A percentile compares a stretch with the other conserved stretches of the same genome.
phyloP scores from a whole-genome alignment of 495 filamentous ascomycete species.

The Oidiodendron maius region DNA sequence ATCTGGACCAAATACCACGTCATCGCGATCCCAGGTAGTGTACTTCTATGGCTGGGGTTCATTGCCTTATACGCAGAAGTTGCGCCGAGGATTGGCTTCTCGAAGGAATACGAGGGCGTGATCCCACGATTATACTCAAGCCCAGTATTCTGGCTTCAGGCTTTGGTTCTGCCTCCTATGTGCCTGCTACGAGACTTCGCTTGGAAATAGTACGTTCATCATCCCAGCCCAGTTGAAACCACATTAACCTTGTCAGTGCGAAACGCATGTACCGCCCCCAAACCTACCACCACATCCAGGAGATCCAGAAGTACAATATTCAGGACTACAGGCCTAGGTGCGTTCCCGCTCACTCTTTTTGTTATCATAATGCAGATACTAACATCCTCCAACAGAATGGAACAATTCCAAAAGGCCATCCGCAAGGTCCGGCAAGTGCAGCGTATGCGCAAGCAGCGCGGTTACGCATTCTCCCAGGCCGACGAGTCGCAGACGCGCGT shows the following conservation, averaged over 20 bases:
- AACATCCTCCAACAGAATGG: constrained; percentile 71
- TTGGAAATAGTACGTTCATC: constrained; percentile 50
- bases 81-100: constrained; percentile 79
- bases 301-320: constrained; percentile 99
- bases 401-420: constrained; percentile 99
- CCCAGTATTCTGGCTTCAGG: constrained; percentile 87
- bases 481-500: constrained; percentile 93
- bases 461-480: constrained; percentile 96
- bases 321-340: constrained; percentile 94
- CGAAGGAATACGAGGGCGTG: constrained; percentile 78
- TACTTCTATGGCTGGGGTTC: constrained; percentile 88
- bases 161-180: constrained; percentile 67
- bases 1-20: constrained; percentile 99
- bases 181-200: constrained; percentile 88
- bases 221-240: too few species aligned
- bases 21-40: constrained; percentile 89
- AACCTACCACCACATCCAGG: constrained; percentile 96
- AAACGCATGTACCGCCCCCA: constrained; percentile 97
- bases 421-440: constrained; percentile 97
- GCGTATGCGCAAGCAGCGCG: constrained; percentile 98
- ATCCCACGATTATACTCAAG: constrained; percentile 73
- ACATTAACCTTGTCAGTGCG: too few species aligned
- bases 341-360: constrained; percentile 9
- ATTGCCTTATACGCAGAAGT: constrained; percentile 86
- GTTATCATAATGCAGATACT: constrained; percentile 6